Base-by-base conservation (phyloP, 2,329 filamentous ascomycete genomes). In the Thelonectria discophora region DNA sequence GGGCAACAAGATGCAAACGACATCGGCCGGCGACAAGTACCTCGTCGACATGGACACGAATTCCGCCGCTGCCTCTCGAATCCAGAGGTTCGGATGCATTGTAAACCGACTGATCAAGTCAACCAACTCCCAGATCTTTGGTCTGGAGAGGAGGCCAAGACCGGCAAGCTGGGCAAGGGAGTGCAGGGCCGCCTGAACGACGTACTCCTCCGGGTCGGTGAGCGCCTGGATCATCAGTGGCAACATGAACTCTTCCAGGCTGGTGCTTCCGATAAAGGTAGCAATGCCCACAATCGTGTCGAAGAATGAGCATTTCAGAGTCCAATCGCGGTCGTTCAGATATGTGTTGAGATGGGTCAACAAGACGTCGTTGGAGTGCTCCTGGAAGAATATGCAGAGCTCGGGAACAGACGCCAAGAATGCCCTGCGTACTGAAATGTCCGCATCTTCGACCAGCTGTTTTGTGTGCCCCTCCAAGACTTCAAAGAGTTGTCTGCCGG, bases 321-420 rank as follows among this genome's bases (percentile, higher is more conserved):
- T 93, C 95, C 95, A 99, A 74, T 99, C 94, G 43, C 90, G 88
- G 71, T 98, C 95, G 68, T 99, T 99, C 9, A 99, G 80, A 71
- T 99, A 99, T 0, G 95, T 99, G 73, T 98, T 98, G 27, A 99
- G 82, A 78, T 99, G 95, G 32, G 93, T 97, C 20, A 99, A 81
- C 15, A 99, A 89, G n/a, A 99, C 92, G 73, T 99, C 95, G 74
- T 96, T 97, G 1, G 94, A 91, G 72, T 93, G 90, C n/a, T 89
- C 86, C 63, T 91, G 94, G 68, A 99, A 98, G 77, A 99, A 98
- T 67, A 97, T 88, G 74, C 95, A 99, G 1, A 99, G 83, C 64
- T 93, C 92, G 0, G 94, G 90, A 0, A 99, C 94, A 8, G 95
- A 98, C 9, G 90, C 90, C 46, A 99, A 81, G 73, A 99, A 97